Conservation (phyloP, 179 eudicot species). For the Sideroxylon spinosum region DNA sequence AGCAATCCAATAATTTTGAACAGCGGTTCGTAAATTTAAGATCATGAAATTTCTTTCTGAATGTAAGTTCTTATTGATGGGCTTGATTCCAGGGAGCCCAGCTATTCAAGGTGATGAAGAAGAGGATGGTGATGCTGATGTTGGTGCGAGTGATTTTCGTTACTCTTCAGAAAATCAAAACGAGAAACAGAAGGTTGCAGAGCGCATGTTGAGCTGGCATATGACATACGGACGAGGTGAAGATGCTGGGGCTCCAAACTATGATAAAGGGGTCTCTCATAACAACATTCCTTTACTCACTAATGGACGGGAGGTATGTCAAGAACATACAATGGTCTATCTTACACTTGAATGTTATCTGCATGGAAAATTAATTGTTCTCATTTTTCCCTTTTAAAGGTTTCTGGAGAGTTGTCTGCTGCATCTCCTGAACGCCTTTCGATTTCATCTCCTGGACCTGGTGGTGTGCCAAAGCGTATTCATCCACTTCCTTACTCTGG, state of each 20-base stretch:
- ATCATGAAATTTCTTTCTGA: neutral
- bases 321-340: neutral
- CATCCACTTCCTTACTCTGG: slow-evolving; percentile 25
- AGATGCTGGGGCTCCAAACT: slow-evolving; percentile 39
- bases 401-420: slow-evolving; percentile 72
- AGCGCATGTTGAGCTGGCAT: slow-evolving; percentile 76
- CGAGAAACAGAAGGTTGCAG: slow-evolving; percentile 58
- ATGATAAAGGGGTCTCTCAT: slow-evolving; percentile 52
- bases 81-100: slow-evolving; percentile 44
- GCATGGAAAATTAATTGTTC: neutral
- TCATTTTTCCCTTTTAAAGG: slow-evolving; percentile 27
- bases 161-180: slow-evolving; percentile 43
- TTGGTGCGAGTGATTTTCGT: slow-evolving; percentile 33
- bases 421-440: slow-evolving; percentile 78
- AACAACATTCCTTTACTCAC: slow-evolving; percentile 56
- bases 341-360: neutral
- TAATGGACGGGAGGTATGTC: slow-evolving; percentile 56
- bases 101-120: slow-evolving; percentile 77
- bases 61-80: neutral
- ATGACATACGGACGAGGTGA: slow-evolving; percentile 54
- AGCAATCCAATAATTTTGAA: slow-evolving; percentile 1
- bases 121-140: slow-evolving; percentile 61
- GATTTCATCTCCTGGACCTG: slow-evolving; percentile 56
- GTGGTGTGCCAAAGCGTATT: slow-evolving; percentile 39
- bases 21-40: neutral